A percentile compares a stretch with the other conserved stretches of the same genome.
Conservation (phyloP, 352 stramenopile species). For the Pythium graminicola region DNA sequence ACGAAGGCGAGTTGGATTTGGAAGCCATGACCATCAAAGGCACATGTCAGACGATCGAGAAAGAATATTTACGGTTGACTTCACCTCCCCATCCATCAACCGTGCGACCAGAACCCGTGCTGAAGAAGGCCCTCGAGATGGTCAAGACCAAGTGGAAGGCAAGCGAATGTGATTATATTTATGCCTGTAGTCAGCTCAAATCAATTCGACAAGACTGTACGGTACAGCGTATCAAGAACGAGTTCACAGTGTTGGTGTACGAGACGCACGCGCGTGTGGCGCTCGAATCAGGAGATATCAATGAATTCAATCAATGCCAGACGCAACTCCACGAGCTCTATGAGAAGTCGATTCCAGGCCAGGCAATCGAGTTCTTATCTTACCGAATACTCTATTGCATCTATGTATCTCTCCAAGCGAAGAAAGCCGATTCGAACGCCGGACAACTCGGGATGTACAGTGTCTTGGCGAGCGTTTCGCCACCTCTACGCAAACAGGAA, state of each 20-base stretch:
- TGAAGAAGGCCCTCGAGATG: constrained; percentile 85
- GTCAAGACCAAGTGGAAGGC: constrained; percentile 86
- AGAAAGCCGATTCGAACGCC: constrained; percentile 78
- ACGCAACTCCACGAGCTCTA: constrained; percentile 87
- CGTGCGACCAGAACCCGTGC: constrained; percentile 90
- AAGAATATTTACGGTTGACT: constrained; percentile 97
- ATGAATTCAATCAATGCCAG: constrained; percentile 95
- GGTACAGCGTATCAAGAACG: constrained; percentile 95
- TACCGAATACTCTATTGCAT: constrained; percentile 89
- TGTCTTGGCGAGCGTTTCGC: constrained; percentile 55
- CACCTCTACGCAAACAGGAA: constrained; percentile 42
- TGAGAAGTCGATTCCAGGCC: constrained; percentile 62
- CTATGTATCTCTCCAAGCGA: constrained; percentile 84
- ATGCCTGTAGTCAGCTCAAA: constrained; percentile 98
- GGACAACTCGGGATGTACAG: constrained; percentile 83
- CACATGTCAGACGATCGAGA: constrained; percentile 94
- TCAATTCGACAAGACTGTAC: constrained; percentile 98
- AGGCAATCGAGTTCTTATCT: constrained; percentile 79
- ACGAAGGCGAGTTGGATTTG: constrained; percentile 74
- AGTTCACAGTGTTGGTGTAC: constrained; percentile 96
- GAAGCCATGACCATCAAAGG: constrained; percentile 91
- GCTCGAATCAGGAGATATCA: constrained; percentile 93
- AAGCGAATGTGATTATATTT: constrained; percentile 87
- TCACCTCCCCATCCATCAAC: constrained; percentile 92
- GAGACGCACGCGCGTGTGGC: constrained; percentile 96